These are phyloP conservation scores for Trametes polyzona DNA, from an alignment of 1,284 basidiomycete genomes.

Conservation along the genomic window DNA sequence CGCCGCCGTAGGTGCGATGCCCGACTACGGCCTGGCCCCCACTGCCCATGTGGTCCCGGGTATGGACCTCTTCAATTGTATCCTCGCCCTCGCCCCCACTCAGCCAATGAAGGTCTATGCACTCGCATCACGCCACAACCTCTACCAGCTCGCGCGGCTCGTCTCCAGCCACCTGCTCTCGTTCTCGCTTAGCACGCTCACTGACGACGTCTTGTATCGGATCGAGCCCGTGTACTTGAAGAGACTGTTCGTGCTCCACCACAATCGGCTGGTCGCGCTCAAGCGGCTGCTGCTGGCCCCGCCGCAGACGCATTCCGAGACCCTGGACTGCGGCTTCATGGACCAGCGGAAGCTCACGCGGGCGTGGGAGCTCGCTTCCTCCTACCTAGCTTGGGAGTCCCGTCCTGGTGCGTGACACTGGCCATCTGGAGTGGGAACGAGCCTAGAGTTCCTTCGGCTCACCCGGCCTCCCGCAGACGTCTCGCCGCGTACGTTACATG, in stretches of 20 bases:
- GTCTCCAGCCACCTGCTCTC: slow-evolving; percentile 33
- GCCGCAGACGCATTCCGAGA: slow-evolving; percentile 33
- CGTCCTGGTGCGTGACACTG: slow-evolving; percentile 26
- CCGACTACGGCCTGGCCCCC: slow-evolving; percentile 52
- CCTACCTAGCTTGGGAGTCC: slow-evolving; percentile 35
- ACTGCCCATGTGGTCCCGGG: slow-evolving; percentile 32
- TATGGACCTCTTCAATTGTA: slow-evolving; percentile 21
- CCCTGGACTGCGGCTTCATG: slow-evolving; percentile 28
- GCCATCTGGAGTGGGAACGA: background rate
- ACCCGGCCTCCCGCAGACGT: background rate
- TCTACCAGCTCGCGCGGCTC: slow-evolving; percentile 33
- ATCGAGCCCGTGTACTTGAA: slow-evolving; percentile 36
- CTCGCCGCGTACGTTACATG: background rate
- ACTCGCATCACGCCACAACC: slow-evolving; percentile 31
- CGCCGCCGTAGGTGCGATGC: slow-evolving; percentile 48
- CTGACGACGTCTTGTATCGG: slow-evolving; percentile 27
- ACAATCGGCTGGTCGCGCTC: slow-evolving; percentile 30
- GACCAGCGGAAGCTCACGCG: slow-evolving; percentile 33
- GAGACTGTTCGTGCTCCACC: slow-evolving; percentile 36
- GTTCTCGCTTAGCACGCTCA: slow-evolving; percentile 26
- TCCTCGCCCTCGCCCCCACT: slow-evolving; percentile 32
- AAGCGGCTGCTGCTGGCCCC: slow-evolving; percentile 33
- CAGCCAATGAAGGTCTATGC: slow-evolving; percentile 35
- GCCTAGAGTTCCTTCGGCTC: background rate
- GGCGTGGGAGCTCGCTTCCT: slow-evolving; percentile 35